Base-by-base conservation (phyloP, 495 filamentous ascomycete species). In the Xeromyces bisporus region DNA sequence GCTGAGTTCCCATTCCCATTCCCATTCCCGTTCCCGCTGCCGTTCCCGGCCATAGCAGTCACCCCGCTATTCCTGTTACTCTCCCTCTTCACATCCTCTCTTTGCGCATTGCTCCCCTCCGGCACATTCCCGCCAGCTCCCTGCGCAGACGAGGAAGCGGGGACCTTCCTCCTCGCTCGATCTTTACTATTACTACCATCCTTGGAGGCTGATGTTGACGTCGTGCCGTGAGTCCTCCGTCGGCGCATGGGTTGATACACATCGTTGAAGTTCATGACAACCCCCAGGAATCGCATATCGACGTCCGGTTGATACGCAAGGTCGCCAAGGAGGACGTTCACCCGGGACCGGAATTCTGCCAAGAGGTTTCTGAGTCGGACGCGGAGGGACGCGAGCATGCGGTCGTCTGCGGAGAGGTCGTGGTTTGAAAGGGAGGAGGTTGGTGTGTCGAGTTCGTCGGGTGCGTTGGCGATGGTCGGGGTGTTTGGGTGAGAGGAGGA, bases 261-360 rank as follows among this genome's bases (percentile, higher is more conserved):
- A 51, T 94, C 86, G 52, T 99, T 99, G 49, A 99, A 99, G 48
- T 94, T 99, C 83, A 99, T 92, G 13, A 87, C 80, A 28, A 93
- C 81, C 7, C 79, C 91, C 37, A 99, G 59, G 58, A 94, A 92
- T 25, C 86, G 69, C 79, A 99, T 85, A 42, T 96, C 89, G 36
- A 80, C 74, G 51, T 97, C 91, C 8, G 85, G 79, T 57, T 96
- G 91, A 47, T 89, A 83, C 6, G 81, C 73, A 35, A 99, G 50
- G 53, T 96, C 91, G 7, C 85, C 83, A 18, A 99, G 60, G 15
- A 99, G 59, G 16, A 81, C 60, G 42, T 84, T 84, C 28, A 96
- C 60, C 17, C 77, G 65, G 0, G 66, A 62, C 32, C 65, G 64
- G 63, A 96, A 99, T 33, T 79, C 73, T 2, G 58, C 56, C 2